Evolutionary conservation across 345 rosid species (phyloP).

Genomic region (Kernera saxatilis): DNA sequence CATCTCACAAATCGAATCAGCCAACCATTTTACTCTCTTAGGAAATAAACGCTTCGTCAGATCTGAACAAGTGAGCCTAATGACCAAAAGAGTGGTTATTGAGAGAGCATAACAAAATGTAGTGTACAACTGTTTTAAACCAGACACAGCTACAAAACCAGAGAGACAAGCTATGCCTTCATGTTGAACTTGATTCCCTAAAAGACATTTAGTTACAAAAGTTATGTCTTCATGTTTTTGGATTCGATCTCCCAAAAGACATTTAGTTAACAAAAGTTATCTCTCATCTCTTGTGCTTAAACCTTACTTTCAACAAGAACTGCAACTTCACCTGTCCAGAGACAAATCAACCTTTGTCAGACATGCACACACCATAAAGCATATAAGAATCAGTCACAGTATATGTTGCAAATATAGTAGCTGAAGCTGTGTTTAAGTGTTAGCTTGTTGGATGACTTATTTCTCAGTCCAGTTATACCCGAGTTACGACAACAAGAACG

Average conservation of each 20-base stretch:
- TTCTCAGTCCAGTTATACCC: not conserved
- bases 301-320: constrained; percentile 50
- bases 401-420: not conserved
- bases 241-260: not conserved
- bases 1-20: not conserved
- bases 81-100: no score
- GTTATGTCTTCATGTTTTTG: not conserved
- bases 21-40: not conserved
- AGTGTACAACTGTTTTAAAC: no score
- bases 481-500: not conserved
- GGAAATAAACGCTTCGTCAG: not conserved
- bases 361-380: not conserved
- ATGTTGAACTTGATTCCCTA: no score
- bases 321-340: constrained; percentile 72
- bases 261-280: not conserved
- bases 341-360: constrained; percentile 10
- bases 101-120: no score
- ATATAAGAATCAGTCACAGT: not conserved
- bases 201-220: no score
- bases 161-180: no score
- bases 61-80: no score
- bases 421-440: not conserved
- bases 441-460: not conserved
- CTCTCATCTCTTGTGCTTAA: constrained; percentile 62
- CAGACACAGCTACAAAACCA: no score